These are phyloP conservation scores for Cetraspora pellucida DNA, from an alignment of 192 early-diverging fungal genomes.

Conservation along the genomic window DNA sequence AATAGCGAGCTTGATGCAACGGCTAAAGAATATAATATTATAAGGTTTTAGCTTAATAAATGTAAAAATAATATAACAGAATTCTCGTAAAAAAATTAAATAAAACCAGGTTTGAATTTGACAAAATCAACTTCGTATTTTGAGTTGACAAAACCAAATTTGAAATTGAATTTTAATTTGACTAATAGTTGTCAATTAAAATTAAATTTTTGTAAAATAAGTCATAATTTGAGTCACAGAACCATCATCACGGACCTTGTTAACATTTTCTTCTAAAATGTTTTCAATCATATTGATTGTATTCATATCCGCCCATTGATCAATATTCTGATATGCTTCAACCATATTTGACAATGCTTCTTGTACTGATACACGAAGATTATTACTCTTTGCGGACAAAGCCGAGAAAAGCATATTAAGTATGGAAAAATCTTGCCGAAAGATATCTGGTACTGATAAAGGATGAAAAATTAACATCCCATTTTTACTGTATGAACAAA, in stretches of 20 bases:
- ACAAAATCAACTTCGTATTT: no score
- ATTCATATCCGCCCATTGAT: slow-evolving; percentile 38
- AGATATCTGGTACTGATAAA: slow-evolving; percentile 64
- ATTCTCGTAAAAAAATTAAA: no score
- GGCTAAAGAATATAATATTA: slow-evolving; percentile 23
- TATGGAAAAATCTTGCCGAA: slow-evolving; percentile 63
- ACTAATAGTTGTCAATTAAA: not conserved
- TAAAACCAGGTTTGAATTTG: no score
- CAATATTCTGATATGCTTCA: slow-evolving; percentile 55
- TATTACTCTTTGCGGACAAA: slow-evolving; percentile 60
- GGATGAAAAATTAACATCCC: not conserved
- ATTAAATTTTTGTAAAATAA: not conserved
- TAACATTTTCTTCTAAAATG: slow-evolving; percentile 58
- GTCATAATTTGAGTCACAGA: not conserved
- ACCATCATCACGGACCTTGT: slow-evolving; percentile 40
- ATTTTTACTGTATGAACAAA: not conserved
- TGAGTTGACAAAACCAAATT: no score
- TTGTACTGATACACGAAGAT: slow-evolving; percentile 78
- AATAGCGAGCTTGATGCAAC: slow-evolving; percentile 58
- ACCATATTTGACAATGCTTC: slow-evolving; percentile 80
- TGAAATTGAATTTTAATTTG: no score
- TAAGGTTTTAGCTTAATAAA: not conserved
- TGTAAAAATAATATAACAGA: not conserved
- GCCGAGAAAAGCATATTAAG: slow-evolving; percentile 72
- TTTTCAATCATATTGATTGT: slow-evolving; percentile 42